Evolutionary conservation across 2,329 filamentous ascomycete genomes (phyloP), one percentile per base, ranked within the genome.

Genomic region (Plenodomus lindquistii): DNA sequence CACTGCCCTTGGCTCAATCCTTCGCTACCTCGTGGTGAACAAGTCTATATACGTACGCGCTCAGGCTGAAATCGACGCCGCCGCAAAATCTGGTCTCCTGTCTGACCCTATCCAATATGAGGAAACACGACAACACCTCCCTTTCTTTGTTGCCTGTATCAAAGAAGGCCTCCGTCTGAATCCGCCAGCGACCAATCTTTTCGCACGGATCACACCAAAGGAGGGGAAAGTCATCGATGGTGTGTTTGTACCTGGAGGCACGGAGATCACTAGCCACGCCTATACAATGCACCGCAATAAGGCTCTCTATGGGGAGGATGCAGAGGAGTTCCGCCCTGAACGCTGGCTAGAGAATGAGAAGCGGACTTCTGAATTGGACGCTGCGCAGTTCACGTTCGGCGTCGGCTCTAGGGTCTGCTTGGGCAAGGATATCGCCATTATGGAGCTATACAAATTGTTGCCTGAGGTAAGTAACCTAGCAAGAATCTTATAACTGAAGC

Each of bases 111-210:
- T 69, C 22, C 55, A 56, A 19, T 69, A 60, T 37, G 65, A 71
- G 35, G 65, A 71, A 40, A 63, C 64, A 11, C 59, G 62, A n/a
- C 52, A 50, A 9, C 62, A 67, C 37, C 62, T 70, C 37, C 79
- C 76, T 1, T 82, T 73, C 63, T 81, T 77, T 50, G 66, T 77
- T 2, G 78, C 77, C 1, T 81, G 78, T 50, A 73, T 83, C 38
- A 75, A 76, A 20, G 80, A 82, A 57, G 73, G 74, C 1, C 67
- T 82, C 56, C 77, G 79, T 2, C 69, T 83, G 17, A 74, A 75
- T 44, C 80, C 80, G 1, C 73, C 79, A 0, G 79, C 77, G 0
- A 75, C 79, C 1, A 81, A 77, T 46, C 73, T 81, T 20, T 79
- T 82, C 58, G 75, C 79, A 2, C 73, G 80, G 0, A 62, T 78